Base-by-base conservation (phyloP, 2,329 filamentous ascomycete genomes). In the Domatiomyces globalis region DNA sequence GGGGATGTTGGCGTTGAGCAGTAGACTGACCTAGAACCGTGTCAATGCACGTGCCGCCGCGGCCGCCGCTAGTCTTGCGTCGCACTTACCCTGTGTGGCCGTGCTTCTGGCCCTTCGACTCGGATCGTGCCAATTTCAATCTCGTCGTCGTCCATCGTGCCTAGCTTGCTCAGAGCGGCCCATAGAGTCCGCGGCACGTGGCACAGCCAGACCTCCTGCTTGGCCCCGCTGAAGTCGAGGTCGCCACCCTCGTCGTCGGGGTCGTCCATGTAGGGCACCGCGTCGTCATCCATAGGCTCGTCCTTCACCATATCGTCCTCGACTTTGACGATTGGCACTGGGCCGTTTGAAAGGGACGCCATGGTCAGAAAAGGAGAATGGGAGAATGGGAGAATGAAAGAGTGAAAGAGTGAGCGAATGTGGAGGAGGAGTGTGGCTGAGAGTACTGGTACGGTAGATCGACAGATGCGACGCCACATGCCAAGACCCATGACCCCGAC, bases 171-270 rank as follows among this genome's bases (percentile, higher is more conserved):
- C 85, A 88, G 94, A 45, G 82, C 77, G 59, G 90, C 79, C 81
- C 87, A 92, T 52, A 94, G 74, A 64, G 85, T 84, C 57, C 81
- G 80, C 18, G 88, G 87, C 44, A 94, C 74, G 57, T 86, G 83
- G 49, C 85, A 83, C 48, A 94, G 74, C 72, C 87, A 94, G 27
- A 79, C 64, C 49, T 65, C 66, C 58, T 76, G 71, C 18, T 62
- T 63, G 20, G 72, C 67, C 46, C 66, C 64, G 6, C 68, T 59
- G 62, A 83, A 82, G 51, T 83, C 79, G 17, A 83, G 64, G 56
- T 83, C 80, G 44, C 79, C 79, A 2, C 77, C 75, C 61, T 83
- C 80, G 58, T 86, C 83, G 46, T 86, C 83, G 48, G 86, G 83
- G 39, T 61, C 60, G 50, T 61, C 58, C n/a, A 58, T 48, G 49